Conservation (phyloP, 768 basidiomycete genomes). For the Lyophyllum decastes region DNA sequence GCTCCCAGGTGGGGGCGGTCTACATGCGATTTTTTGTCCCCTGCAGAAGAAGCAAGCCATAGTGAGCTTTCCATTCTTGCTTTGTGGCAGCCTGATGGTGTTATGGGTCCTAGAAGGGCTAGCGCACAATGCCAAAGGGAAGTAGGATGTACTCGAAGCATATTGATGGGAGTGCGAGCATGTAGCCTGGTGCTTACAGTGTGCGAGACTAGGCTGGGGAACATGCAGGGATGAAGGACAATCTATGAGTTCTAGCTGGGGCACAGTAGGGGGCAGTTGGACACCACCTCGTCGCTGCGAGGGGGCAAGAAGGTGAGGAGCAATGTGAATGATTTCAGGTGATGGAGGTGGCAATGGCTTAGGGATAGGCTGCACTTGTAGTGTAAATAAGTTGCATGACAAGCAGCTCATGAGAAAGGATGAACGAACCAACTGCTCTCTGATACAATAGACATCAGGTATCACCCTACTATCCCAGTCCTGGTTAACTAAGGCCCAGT, state of each 20-base stretch:
- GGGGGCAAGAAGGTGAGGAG: background rate
- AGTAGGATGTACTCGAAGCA: background rate
- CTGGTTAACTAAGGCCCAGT: background rate
- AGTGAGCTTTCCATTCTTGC: slow-evolving; percentile 33
- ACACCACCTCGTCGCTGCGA: background rate
- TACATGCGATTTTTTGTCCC: slow-evolving; percentile 54
- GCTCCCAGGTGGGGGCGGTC: slow-evolving; percentile 37
- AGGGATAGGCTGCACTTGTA: background rate
- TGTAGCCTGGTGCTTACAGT: background rate
- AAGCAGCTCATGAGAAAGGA: background rate
- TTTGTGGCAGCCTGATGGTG: slow-evolving; percentile 1
- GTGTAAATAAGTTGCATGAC: no score
- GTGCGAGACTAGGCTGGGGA: background rate
- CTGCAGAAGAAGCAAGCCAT: slow-evolving; percentile 52
- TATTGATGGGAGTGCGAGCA: slow-evolving; percentile 1
- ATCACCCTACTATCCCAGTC: background rate
- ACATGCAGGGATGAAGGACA: background rate
- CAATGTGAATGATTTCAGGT: background rate
- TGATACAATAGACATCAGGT: background rate
- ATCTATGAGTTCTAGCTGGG: background rate
- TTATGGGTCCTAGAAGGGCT: background rate
- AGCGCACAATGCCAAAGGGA: slow-evolving; percentile 1
- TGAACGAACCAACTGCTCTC: background rate
- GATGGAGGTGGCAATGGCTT: background rate
- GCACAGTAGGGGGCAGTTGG: background rate